These are phyloP conservation scores for Vigna trinervia DNA, from an alignment of 306 rosid species.

Conservation along the genomic window DNA sequence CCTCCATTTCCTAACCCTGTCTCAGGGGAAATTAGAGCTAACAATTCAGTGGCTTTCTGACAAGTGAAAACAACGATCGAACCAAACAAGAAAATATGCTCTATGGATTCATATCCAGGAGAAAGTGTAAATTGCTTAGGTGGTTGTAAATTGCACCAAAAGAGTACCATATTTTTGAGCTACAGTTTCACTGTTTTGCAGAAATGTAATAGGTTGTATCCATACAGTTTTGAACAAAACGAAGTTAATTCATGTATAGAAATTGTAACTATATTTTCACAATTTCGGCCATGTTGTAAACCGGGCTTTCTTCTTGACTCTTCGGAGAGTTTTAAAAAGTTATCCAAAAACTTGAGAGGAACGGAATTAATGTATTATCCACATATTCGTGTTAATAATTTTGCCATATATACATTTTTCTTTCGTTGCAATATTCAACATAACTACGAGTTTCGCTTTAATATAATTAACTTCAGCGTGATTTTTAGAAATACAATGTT, in stretches of 20 bases:
- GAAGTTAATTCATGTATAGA: neutral
- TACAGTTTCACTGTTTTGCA: neutral
- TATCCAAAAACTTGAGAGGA: too few relatives aligned
- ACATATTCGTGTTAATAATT: too few relatives aligned
- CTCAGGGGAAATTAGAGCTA: conserved; percentile 44
- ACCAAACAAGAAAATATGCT: conserved; percentile 8
- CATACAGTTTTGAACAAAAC: neutral
- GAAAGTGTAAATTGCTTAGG: conserved; percentile 49
- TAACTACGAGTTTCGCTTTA: too few relatives aligned
- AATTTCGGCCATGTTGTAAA: neutral
- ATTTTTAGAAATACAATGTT: too few relatives aligned
- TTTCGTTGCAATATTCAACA: too few relatives aligned
- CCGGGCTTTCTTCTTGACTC: too few relatives aligned
- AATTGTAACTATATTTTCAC: conserved; percentile 1
- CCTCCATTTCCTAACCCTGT: conserved; percentile 36
- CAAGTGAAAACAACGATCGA: conserved; percentile 18
- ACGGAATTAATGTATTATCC: too few relatives aligned
- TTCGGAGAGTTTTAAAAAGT: too few relatives aligned
- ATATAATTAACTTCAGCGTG: too few relatives aligned
- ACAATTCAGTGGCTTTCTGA: conserved; percentile 38
- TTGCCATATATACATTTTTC: too few relatives aligned
- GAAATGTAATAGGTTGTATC: neutral
- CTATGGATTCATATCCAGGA: conserved; percentile 12
- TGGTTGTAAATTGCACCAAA: conserved; percentile 24
- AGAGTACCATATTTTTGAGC: conserved; percentile 20